phyloP scores from a whole-genome alignment of 129 eudicot species.

The Kitagawia praeruptora region DNA sequence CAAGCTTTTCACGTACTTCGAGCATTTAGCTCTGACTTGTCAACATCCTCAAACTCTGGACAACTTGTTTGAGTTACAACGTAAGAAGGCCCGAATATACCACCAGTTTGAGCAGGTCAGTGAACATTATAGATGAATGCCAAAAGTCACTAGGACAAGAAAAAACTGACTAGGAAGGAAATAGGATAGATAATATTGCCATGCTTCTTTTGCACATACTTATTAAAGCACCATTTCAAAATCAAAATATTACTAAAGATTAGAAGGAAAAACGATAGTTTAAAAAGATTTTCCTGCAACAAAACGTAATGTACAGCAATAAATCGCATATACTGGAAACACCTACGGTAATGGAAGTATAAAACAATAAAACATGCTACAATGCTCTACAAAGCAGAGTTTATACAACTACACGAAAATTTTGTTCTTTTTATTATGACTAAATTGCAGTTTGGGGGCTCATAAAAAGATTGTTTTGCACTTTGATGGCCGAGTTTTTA shows the following conservation, averaged over 20 bases:
- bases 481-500: too few species aligned
- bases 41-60: too few species aligned
- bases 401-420: neutral
- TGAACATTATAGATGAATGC: neutral
- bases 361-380: neutral
- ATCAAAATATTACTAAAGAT: too few species aligned
- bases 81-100: constrained; percentile 60
- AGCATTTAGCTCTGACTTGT: too few species aligned
- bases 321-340: too few species aligned
- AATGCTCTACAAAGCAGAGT: neutral
- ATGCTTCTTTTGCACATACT: neutral
- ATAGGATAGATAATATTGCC: neutral
- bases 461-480: too few species aligned
- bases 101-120: constrained; percentile 41
- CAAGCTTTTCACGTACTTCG: too few species aligned
- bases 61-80: constrained; percentile 29
- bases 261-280: too few species aligned
- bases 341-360: too few species aligned
- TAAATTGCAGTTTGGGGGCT: too few species aligned
- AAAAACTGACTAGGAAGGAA: neutral
- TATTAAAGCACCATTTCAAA: neutral
- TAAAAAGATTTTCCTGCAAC: too few species aligned
- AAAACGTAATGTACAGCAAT: too few species aligned
- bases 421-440: neutral
- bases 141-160: neutral